phyloP scores from a whole-genome alignment of 345 rosid species.

The Populus pruinosa region DNA sequence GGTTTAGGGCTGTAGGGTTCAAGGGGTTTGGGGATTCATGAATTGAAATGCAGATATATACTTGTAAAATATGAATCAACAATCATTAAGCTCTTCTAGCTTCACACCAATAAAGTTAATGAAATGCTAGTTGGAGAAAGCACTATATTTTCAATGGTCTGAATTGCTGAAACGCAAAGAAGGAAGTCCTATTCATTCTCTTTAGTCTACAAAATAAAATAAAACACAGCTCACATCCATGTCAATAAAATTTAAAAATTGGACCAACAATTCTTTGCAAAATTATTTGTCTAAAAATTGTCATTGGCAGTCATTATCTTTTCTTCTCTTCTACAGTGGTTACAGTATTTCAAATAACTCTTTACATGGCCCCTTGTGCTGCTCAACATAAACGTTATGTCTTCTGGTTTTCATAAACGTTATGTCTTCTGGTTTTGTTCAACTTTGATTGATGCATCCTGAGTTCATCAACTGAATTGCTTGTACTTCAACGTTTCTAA shows the following conservation, averaged over 20 bases:
- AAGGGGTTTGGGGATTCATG: not conserved
- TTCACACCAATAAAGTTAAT: not conserved
- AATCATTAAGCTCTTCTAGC: not conserved
- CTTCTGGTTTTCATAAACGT: not conserved
- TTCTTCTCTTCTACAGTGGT: not conserved
- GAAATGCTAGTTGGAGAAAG: not conserved
- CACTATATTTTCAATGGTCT: not conserved
- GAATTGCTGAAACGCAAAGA: not conserved
- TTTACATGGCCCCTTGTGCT: not conserved
- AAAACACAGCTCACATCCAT: not conserved
- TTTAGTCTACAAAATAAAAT: not conserved
- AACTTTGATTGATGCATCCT: not conserved
- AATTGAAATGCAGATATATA: not conserved
- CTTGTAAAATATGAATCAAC: not conserved
- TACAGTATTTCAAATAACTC: not conserved
- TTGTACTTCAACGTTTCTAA: not conserved
- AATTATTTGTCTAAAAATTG: not conserved
- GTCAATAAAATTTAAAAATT: not conserved
- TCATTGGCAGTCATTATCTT: not conserved
- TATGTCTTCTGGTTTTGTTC: not conserved
- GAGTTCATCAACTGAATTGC: not conserved
- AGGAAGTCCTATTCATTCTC: not conserved
- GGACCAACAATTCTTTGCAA: not conserved
- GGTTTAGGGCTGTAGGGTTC: not conserved
- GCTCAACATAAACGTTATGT: not conserved